phyloP scores from a whole-genome alignment of 1,284 basidiomycete genomes.

The Ustilago shanxiensis region DNA sequence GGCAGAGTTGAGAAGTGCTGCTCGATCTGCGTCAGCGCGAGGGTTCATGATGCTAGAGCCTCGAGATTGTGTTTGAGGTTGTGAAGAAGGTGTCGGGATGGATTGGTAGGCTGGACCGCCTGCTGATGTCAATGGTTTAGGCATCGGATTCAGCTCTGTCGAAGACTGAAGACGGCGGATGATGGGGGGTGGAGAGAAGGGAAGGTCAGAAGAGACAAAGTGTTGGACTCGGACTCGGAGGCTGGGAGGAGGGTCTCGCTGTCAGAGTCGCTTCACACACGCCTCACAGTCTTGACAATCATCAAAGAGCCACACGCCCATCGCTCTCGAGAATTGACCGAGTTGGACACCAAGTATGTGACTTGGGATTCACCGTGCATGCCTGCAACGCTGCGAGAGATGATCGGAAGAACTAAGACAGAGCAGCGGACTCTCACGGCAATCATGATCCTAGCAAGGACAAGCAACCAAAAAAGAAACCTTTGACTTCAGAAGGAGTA shows the following conservation, averaged over 20 bases:
- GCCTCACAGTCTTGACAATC: not conserved
- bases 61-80: not conserved
- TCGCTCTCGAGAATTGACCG: not conserved
- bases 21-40: constrained; percentile 5
- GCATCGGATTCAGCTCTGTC: not conserved
- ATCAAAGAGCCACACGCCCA: not conserved
- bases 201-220: not conserved
- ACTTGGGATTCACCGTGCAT: not conserved
- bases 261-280: not conserved
- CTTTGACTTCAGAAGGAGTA: too few relatives aligned
- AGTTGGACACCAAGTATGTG: not conserved
- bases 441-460: not conserved
- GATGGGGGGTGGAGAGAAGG: not conserved
- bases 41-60: constrained; percentile 14
- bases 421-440: not conserved
- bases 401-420: constrained; percentile 1
- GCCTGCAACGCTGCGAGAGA: constrained; percentile 1
- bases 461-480: not conserved
- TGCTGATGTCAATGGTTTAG: not conserved
- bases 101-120: constrained; percentile 7
- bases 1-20: constrained; percentile 6
- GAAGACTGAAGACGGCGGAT: not conserved
- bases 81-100: constrained; percentile 3
- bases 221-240: constrained; percentile 6
- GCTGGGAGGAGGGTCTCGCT: not conserved